A percentile compares a stretch with the other conserved stretches of the same genome.
Conservation (phyloP, 306 rosid genomes). For the Styphnolobium japonicum region DNA sequence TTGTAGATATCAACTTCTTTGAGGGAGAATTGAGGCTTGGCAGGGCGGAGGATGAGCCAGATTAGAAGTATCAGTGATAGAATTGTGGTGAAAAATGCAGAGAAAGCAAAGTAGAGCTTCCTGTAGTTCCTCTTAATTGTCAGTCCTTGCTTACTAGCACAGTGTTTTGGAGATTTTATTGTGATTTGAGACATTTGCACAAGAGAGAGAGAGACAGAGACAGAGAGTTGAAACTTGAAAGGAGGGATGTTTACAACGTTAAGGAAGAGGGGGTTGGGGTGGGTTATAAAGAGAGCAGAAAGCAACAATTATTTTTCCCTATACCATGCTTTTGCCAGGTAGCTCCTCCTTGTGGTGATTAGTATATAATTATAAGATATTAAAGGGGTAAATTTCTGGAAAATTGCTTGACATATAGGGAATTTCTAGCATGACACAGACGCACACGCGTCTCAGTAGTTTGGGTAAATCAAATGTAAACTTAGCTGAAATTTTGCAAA, state of each 20-base stretch:
- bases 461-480: neutral
- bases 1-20: constrained; percentile 69
- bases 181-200: constrained; percentile 66
- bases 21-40: constrained; percentile 79
- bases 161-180: constrained; percentile 75
- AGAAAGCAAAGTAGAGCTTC: constrained; percentile 51
- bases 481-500: neutral
- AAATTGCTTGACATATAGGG: neutral
- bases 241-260: constrained; percentile 38
- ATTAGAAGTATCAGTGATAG: constrained; percentile 50
- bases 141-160: constrained; percentile 54
- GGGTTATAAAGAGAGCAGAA: constrained; percentile 38
- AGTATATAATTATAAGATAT: neutral
- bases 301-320: constrained; percentile 46
- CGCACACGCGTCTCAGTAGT: neutral
- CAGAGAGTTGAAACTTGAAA: neutral
- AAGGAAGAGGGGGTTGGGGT: constrained; percentile 36
- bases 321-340: constrained; percentile 43
- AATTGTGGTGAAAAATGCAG: constrained; percentile 55
- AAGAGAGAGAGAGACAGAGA: neutral
- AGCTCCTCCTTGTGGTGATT: constrained; percentile 22
- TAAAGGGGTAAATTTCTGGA: constrained; percentile 11
- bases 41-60: constrained; percentile 68
- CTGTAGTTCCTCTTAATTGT: constrained; percentile 51
- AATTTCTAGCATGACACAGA: neutral